Evolutionary conservation across 2,329 filamentous ascomycete species (phyloP), one percentile per base, ranked within the genome.

Genomic region (Paracoccidioides brasiliensis): DNA sequence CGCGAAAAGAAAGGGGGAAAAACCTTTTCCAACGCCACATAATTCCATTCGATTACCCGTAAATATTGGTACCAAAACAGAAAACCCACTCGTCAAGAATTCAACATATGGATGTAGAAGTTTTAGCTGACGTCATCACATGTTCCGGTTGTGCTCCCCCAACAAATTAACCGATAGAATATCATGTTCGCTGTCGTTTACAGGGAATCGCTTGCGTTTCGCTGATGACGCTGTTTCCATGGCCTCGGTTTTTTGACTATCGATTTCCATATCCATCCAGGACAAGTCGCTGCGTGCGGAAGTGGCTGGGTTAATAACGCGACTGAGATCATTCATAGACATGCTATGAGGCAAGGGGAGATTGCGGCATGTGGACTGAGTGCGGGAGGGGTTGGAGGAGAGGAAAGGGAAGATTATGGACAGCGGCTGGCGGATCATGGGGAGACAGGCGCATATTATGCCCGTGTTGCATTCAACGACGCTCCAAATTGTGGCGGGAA

Each of bases 371-470:
- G 10, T 30, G 33, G 35, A 51, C 10, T 35, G 37, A 35, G 6
- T 32, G 15, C n/a, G 10, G 35, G 48, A n/a, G 10, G 35, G 14
- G 35, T 41, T 10, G 56, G 52, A 32, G 51, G 61, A 58, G 30
- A 61, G 55, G n/a, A 46, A 43, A 3, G 61, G 61, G 38, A 63
- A 62, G 3, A 60, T 22, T 8, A 58, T 56, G 41, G 59, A 55
- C 6, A 71, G 62, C 0, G 66, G 63, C n/a, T 63, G 62, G 43
- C 67, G 64, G 50, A 67, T 64, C 62, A 70, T 69, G 8, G 71
- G 70, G 5, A 72, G 64, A 53, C 69, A 72, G 14, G 70, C 67
- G 54, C 69, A 71, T 37, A 70, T 67, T 33, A 71, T 66, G 15
- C 63, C 68, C 10, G 66, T 61, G 54, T 69, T 68, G 32, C 64